These are phyloP conservation scores for Cicer yamashitae DNA, from an alignment of 306 rosid species.

Conservation along the genomic window DNA sequence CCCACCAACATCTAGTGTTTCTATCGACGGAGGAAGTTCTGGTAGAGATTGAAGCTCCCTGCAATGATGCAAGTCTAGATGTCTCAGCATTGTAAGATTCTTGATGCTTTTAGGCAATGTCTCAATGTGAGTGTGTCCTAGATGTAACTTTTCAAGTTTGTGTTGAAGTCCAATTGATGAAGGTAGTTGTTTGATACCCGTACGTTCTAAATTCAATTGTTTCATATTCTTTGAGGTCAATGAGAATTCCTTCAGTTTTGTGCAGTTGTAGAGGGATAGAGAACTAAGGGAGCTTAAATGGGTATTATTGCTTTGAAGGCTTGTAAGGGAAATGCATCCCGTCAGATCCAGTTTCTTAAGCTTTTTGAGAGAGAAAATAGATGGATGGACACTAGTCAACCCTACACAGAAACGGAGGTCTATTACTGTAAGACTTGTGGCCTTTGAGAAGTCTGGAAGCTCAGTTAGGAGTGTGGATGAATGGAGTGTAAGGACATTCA, in stretches of 20 bases:
- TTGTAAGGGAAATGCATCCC: slow-evolving; percentile 16
- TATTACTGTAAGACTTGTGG: slow-evolving; percentile 3
- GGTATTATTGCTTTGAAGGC: neutral
- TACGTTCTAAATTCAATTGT: neutral
- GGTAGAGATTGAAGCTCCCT: slow-evolving; percentile 5
- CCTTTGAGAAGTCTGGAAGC: slow-evolving; percentile 38
- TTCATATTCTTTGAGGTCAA: slow-evolving; percentile 36
- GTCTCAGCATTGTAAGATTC: slow-evolving; percentile 4
- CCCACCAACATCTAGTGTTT: neutral
- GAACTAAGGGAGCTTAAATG: slow-evolving; percentile 33
- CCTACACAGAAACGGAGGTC: neutral
- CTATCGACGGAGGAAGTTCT: slow-evolving; percentile 21
- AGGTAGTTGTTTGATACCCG: slow-evolving; percentile 5
- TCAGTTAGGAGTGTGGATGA: neutral
- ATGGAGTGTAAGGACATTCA: neutral
- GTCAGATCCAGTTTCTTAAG: slow-evolving; percentile 12
- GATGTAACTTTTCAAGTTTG: slow-evolving; percentile 22
- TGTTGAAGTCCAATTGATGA: slow-evolving; percentile 32
- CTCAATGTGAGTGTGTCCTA: neutral
- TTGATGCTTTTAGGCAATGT: neutral
- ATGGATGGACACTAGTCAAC: slow-evolving; percentile 31
- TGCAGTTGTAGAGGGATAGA: slow-evolving; percentile 28
- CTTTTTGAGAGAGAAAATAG: slow-evolving; percentile 33
- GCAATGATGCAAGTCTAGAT: neutral
- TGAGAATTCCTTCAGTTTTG: slow-evolving; percentile 9